Base-by-base conservation (phyloP, 2,329 filamentous ascomycete genomes). In the Phialocephala sp. region DNA sequence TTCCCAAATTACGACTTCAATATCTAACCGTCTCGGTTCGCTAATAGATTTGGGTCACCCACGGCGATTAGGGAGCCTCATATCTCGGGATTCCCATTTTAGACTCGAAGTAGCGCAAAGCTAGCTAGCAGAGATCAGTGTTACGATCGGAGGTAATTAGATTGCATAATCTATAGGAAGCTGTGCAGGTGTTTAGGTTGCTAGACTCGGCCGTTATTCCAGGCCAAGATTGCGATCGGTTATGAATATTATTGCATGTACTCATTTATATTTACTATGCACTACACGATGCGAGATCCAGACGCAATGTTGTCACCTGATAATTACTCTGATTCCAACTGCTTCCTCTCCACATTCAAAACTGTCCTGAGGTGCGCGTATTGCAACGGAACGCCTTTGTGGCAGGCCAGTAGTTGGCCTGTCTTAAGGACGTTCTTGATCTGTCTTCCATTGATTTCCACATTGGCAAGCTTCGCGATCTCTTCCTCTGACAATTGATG, bases 391-490 rank as follows among this genome's bases (percentile, higher is more conserved):
- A 56, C 45, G 14, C 58, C 61, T 35, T 66, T 62, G n/a, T 66
- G 60, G 54, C 60, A 57, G 43, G 60, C 61, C 22, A 66, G 32
- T 45, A 66, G 24, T 37, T 54, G 39, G 8, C 50, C 58, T 6
- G 76, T 78, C 68, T 76, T 75, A 1, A 77, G 66, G 2, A 76
- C 71, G 69, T 78, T 79, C 70, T 78, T 77, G 45, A 78, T 78
- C 69, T 77, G 72, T 43, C 77, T 67, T 8, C 76, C 76, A 64
- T 78, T 78, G 15, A 77, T 66, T 18, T 73, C 69, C 2, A 71
- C 66, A 12, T 69, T 47, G 0, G 70, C 66, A 15, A 75, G 43
- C 8, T 11, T 62, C 6, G 36, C 63, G 5, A 75, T 8, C 8
- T 74, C 69, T 20, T 55, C 59, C 22, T 71, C 68, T 12, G 32